phyloP scores from a whole-genome alignment of 2,329 filamentous ascomycete genomes.

The Drechslerella dactyloides region DNA sequence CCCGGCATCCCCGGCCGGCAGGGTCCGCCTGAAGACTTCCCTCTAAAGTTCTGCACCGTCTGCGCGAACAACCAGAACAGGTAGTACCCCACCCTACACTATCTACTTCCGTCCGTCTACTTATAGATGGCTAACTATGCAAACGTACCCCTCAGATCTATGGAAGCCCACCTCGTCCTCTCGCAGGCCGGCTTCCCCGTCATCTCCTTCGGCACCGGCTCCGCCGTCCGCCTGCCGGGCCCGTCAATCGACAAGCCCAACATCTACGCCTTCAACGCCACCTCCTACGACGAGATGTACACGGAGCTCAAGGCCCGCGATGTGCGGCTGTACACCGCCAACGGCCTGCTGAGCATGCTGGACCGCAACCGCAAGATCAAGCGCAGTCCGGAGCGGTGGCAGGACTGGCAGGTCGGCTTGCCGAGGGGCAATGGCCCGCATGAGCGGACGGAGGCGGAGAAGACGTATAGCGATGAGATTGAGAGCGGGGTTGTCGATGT shows the following conservation, averaged over 20 bases:
- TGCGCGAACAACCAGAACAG: constrained; percentile 98
- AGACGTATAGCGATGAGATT: constrained; percentile 66
- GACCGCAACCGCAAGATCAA: constrained; percentile 90
- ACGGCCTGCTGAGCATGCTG: constrained; percentile 94
- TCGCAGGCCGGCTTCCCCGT: constrained; percentile 88
- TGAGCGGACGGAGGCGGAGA: constrained; percentile 43
- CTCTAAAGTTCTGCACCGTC: constrained; percentile 92
- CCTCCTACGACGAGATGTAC: constrained; percentile 93
- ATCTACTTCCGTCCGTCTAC: constrained; percentile 3
- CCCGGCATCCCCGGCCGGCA: constrained; percentile 45
- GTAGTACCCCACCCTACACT: constrained; percentile 60
- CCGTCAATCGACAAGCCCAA: constrained; percentile 92
- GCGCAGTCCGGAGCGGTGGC: constrained; percentile 94
- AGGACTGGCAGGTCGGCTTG: constrained; percentile 91
- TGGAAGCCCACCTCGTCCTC: constrained; percentile 97
- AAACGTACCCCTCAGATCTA: no score
- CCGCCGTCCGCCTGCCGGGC: constrained; percentile 88
- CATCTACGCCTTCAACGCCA: constrained; percentile 97
- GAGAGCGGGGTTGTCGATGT: constrained; percentile 91
- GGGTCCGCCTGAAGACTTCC: constrained; percentile 61
- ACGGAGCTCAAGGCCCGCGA: constrained; percentile 88
- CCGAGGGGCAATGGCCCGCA: constrained; percentile 71
- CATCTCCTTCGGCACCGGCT: constrained; percentile 96
- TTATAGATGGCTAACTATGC: constrained; percentile 30
- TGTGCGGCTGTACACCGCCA: constrained; percentile 82